Percentiles rank a stretch among this genome's conserved stretches.
These are phyloP conservation scores for Phtheirospermum japonicum DNA, from an alignment of 257 asterid species.

Conservation along the genomic window DNA sequence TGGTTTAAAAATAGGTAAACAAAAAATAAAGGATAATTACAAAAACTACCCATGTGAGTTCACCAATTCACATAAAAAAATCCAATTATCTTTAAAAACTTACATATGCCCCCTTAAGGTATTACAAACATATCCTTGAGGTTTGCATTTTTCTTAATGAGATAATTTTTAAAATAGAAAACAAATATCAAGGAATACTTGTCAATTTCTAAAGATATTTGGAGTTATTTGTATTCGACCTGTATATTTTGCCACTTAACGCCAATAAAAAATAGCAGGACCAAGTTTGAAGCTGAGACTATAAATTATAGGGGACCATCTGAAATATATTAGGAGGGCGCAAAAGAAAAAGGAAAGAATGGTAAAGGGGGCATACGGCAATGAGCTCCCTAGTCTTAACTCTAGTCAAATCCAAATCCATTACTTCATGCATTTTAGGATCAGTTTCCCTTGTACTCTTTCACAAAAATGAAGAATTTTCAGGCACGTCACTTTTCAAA, in stretches of 20 bases:
- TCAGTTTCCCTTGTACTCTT: slow-evolving; percentile 75
- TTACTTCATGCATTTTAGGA: slow-evolving; percentile 85
- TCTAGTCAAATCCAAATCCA: slow-evolving; percentile 87
- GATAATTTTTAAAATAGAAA: too few species aligned
- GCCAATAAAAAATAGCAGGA: too few species aligned
- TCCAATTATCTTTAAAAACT: not conserved
- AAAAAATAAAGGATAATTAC: not conserved
- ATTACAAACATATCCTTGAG: too few species aligned
- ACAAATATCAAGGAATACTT: too few species aligned
- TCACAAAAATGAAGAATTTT: slow-evolving; percentile 86
- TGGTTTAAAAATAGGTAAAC: too few species aligned
- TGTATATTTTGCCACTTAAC: too few species aligned
- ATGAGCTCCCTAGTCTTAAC: slow-evolving; percentile 80
- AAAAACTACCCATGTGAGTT: not conserved
- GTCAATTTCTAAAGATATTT: too few species aligned
- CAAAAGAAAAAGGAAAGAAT: slow-evolving; percentile 25
- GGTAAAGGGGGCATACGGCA: slow-evolving; percentile 51
- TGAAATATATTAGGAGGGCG: not conserved
- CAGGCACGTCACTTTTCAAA: slow-evolving; percentile 97
- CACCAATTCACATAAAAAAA: not conserved
- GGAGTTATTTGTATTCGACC: too few species aligned
- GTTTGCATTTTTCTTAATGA: too few species aligned
- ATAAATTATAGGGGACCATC: too few species aligned
- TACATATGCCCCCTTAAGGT: not conserved
- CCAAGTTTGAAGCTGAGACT: too few species aligned